phyloP scores from a whole-genome alignment of 1,284 basidiomycete species.

The Puccinia horiana region DNA sequence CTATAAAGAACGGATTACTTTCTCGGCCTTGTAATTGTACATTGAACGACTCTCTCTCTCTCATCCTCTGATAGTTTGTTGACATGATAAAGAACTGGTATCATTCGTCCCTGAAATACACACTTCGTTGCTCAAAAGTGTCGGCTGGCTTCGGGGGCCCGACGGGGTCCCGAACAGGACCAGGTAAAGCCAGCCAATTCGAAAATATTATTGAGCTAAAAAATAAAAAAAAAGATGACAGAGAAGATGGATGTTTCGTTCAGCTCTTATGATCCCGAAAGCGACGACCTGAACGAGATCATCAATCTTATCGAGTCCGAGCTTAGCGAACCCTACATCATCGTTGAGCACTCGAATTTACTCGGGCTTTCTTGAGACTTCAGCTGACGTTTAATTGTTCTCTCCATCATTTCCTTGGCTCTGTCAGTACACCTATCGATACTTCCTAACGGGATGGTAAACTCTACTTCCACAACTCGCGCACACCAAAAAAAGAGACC shows the following conservation, averaged over 20 bases:
- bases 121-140: too few species aligned
- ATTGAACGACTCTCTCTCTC: too few species aligned
- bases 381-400: not conserved
- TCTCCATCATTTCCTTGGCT: not conserved
- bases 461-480: not conserved
- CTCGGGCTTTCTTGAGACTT: constrained; percentile 52
- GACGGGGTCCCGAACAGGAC: constrained; percentile 49
- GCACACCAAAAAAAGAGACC: not conserved
- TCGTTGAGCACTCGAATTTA: constrained; percentile 72
- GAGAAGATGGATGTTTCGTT: constrained; percentile 1
- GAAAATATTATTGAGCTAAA: too few species aligned
- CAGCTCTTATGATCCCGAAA: constrained; percentile 22
- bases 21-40: too few species aligned
- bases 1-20: too few species aligned
- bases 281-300: constrained; percentile 57
- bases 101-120: too few species aligned
- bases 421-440: constrained; percentile 63
- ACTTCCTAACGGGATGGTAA: constrained; percentile 93
- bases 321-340: constrained; percentile 91
- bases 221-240: not conserved
- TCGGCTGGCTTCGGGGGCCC: too few species aligned
- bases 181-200: constrained; percentile 50
- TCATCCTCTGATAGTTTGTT: too few species aligned
- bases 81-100: too few species aligned
- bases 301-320: constrained; percentile 86